These are phyloP conservation scores for Medicago lupulina DNA, from an alignment of 306 rosid genomes.

Conservation along the genomic window DNA sequence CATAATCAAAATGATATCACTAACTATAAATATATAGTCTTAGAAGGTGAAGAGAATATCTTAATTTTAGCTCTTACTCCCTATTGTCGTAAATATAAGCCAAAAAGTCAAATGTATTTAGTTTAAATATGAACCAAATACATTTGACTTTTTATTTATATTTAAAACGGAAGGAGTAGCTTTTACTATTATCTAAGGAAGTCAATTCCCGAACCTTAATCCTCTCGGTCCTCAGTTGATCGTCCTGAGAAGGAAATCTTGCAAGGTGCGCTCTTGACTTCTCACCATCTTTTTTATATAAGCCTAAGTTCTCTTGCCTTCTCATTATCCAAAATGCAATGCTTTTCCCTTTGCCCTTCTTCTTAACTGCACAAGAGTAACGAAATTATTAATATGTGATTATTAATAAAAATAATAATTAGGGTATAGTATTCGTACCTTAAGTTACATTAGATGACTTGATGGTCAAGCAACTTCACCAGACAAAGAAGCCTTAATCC, in stretches of 20 bases:
- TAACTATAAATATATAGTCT: constrained; percentile 33
- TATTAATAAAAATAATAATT: too few species aligned
- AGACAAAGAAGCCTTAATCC: constrained; percentile 88
- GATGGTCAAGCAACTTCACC: constrained; percentile 65
- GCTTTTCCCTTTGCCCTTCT: constrained; percentile 46
- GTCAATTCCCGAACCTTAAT: constrained; percentile 99
- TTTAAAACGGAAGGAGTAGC: background rate
- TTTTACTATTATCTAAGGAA: constrained; percentile 53
- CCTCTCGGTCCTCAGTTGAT: constrained; percentile 38
- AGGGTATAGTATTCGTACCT: constrained; percentile 5
- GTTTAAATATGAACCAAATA: background rate
- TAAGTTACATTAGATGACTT: constrained; percentile 8
- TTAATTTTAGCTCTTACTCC: constrained; percentile 40
- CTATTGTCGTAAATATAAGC: background rate
- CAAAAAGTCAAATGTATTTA: background rate
- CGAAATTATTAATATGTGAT: background rate
- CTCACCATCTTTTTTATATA: constrained; percentile 45
- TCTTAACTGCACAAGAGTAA: constrained; percentile 44
- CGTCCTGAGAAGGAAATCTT: constrained; percentile 50
- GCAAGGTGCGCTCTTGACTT: constrained; percentile 99
- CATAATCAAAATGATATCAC: constrained; percentile 35
- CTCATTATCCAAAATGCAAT: constrained; percentile 32
- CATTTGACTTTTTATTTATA: background rate
- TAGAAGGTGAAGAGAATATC: constrained; percentile 51
- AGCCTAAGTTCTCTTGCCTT: constrained; percentile 54